Evolutionary conservation across 1,284 basidiomycete species (phyloP).

Genomic region (Apiotrichum akiyoshidainum): DNA sequence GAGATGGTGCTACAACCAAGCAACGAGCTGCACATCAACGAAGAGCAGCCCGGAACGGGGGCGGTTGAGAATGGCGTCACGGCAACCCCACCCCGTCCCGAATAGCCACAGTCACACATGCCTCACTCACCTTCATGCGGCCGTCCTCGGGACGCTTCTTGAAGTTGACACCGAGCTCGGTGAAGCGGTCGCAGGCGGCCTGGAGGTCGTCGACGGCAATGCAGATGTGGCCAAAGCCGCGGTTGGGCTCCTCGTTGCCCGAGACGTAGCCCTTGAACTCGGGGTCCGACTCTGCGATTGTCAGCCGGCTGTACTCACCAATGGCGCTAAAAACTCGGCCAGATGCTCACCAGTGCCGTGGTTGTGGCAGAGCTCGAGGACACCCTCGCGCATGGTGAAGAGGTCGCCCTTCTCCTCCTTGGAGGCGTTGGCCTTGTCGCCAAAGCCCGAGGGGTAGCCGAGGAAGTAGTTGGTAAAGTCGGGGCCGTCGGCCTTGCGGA

Average conservation of each 20-base stretch:
- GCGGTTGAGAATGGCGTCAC: too few species aligned
- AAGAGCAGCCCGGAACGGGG: too few species aligned
- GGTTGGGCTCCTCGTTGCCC: slow-evolving; percentile 79
- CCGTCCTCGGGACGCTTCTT: slow-evolving; percentile 85
- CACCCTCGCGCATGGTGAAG: slow-evolving; percentile 47
- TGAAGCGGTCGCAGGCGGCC: slow-evolving; percentile 78
- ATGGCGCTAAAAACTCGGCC: too few species aligned
- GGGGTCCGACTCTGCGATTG: slow-evolving; percentile 59
- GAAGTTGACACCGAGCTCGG: slow-evolving; percentile 75
- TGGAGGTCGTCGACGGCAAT: slow-evolving; percentile 74
- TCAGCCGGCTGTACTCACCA: not conserved
- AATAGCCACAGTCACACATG: too few species aligned
- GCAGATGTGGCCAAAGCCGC: slow-evolving; percentile 82
- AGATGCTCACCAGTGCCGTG: slow-evolving; percentile 66
- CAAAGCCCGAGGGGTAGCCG: slow-evolving; percentile 41
- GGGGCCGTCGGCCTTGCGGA: slow-evolving; percentile 42
- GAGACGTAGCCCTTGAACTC: slow-evolving; percentile 73
- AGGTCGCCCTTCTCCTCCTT: slow-evolving; percentile 44
- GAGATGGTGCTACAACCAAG: too few species aligned
- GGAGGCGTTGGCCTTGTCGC: slow-evolving; percentile 31
- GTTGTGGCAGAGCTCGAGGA: slow-evolving; percentile 85
- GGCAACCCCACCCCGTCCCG: too few species aligned
- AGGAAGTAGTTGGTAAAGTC: slow-evolving; percentile 52
- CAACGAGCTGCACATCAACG: too few species aligned
- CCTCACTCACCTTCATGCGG: slow-evolving; percentile 71